A percentile compares a stretch with the other conserved stretches of the same genome.
These are phyloP conservation scores for Colletotrichum musae DNA, from an alignment of 2,329 filamentous ascomycete species.

Conservation along the genomic window DNA sequence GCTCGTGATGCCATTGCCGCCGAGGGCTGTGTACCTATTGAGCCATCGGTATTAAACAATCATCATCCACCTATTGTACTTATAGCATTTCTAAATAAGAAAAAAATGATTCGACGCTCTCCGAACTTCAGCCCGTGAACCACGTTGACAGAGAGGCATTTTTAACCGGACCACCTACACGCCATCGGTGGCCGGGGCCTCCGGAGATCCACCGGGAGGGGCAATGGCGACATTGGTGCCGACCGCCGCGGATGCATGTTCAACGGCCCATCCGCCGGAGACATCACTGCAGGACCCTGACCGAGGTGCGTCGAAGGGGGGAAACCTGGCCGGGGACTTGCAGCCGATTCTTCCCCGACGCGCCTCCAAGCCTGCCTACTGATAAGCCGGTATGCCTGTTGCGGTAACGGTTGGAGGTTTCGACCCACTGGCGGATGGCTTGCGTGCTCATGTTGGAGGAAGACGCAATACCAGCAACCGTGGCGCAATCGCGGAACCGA, in stretches of 20 bases:
- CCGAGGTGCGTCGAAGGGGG: no score
- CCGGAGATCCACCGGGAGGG: not conserved
- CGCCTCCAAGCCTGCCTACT: not conserved
- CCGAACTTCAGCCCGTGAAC: not conserved
- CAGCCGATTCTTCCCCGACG: slow-evolving; percentile 4
- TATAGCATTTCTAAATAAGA: no score
- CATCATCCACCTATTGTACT: no score
- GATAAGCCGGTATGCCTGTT: slow-evolving; percentile 6
- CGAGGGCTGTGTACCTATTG: no score
- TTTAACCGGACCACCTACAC: not conserved
- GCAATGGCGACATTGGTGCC: slow-evolving; percentile 18
- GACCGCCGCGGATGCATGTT: not conserved
- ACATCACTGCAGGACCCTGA: not conserved
- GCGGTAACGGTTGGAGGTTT: not conserved
- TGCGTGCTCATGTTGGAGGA: slow-evolving; percentile 33
- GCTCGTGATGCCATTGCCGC: no score
- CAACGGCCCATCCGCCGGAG: not conserved
- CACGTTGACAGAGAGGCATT: not conserved
- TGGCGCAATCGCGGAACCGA: slow-evolving; percentile 21
- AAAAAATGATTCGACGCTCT: not conserved
- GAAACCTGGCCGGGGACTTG: no score
- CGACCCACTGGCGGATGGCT: slow-evolving; percentile 24
- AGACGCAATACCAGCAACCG: slow-evolving; percentile 30
- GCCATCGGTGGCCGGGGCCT: slow-evolving; percentile 2
- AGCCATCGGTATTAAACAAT: no score